Evolutionary conservation across 169 alveolate genomes (phyloP), one percentile per base, ranked within the genome.

Genomic region (Plasmodium gonderi): DNA sequence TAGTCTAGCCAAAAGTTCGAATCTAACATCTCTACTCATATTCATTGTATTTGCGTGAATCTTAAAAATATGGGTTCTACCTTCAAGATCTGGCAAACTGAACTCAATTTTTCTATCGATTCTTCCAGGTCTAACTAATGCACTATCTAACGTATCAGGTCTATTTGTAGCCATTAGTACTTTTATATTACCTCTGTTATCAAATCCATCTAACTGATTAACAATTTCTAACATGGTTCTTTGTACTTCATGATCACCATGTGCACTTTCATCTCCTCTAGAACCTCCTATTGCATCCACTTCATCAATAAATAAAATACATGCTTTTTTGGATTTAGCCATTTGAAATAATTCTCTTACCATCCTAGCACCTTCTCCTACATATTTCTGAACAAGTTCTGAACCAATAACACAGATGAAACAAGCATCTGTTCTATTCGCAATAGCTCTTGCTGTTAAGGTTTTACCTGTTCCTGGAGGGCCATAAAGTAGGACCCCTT

Each of bases 351-450:
- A 95, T 95, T 98, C 99, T 82, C 99, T 97, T 49, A 99, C 99
- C 99, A 99, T 98, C 45, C 99, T 97, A 0, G 99, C 99, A 26
- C 99, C 99, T 92, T 99, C 99, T 33, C 99, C 99, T 72, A 99
- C 99, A 94, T 99, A 99, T 92, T 99, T 99, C 94, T 99, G 99
- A 36, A 99, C 99, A 54, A 99, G 95, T 93, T 99, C 99, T 45
- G 99, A 97, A 26, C 99, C 99, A 74, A 99, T 98, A 65, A 99
- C 99, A 83, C 99, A 96, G 36, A 99, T 99, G 97, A 99, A 99
- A 92, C 99, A 96, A 20, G 99, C 99, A 95, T 99, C 99, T 20
- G 99, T 99, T 80, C 99, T 98, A 95, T 99, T 99, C 29, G 99
- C 99, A 68, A 99, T 99, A 1, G 99, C 99, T 81, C 99, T 96